phyloP scores from a whole-genome alignment of 2,329 filamentous ascomycete genomes.

The Phymatotrichopsis omnivora region DNA sequence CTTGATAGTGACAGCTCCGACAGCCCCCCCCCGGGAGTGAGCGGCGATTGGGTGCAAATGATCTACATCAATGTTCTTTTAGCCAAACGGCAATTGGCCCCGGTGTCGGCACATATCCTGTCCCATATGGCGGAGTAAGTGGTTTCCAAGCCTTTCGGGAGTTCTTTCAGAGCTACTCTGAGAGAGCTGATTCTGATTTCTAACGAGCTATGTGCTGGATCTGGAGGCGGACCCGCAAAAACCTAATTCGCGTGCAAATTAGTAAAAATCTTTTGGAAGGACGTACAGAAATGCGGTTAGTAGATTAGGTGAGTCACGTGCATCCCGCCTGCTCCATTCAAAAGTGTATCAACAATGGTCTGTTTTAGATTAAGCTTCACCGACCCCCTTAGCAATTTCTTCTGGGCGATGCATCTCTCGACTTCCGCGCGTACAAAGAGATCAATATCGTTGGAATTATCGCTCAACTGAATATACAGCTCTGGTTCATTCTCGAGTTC shows the following conservation, averaged over 20 bases:
- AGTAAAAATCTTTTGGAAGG: no score
- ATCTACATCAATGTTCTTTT: slow-evolving; percentile 1
- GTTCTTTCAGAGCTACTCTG: neutral
- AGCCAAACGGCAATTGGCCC: neutral
- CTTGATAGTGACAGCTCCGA: slow-evolving; percentile 5
- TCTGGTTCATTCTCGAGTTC: slow-evolving; percentile 7
- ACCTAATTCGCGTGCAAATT: no score
- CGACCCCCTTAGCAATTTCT: slow-evolving; percentile 3
- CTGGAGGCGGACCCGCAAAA: slow-evolving; percentile 8
- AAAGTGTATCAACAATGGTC: slow-evolving; percentile 6
- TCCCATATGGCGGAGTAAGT: slow-evolving; percentile 1
- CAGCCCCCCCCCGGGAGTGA: neutral
- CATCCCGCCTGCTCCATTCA: slow-evolving; percentile 11
- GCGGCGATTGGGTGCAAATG: neutral
- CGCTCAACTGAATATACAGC: slow-evolving; percentile 10
- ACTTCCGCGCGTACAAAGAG: slow-evolving; percentile 6
- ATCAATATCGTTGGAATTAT: slow-evolving; percentile 13
- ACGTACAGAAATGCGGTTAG: no score
- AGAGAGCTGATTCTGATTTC: neutral
- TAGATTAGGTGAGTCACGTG: neutral
- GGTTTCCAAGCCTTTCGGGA: neutral
- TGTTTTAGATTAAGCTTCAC: neutral
- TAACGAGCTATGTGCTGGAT: no score
- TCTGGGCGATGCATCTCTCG: slow-evolving; percentile 1
- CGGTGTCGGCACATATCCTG: neutral